Conservation (phyloP, 805 yeast genomes). For the Teunomyces stri region DNA sequence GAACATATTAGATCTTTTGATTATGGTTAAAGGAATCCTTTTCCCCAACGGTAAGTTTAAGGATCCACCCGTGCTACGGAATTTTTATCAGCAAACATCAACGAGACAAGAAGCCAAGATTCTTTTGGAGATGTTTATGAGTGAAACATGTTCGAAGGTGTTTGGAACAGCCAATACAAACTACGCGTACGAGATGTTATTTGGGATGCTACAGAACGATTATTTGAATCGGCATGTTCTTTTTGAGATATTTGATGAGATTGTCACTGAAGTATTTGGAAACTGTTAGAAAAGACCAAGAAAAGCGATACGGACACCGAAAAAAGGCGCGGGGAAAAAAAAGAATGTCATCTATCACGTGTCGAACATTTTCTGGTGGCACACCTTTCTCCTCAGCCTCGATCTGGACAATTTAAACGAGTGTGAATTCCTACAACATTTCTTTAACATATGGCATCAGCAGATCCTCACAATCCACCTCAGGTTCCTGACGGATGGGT, state of each 20-base stretch:
- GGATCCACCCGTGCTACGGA: conserved; percentile 45
- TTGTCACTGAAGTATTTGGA: conserved; percentile 45
- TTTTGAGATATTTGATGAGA: conserved; percentile 55
- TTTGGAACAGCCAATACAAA: conserved; percentile 68
- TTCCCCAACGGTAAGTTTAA: conserved; percentile 51
- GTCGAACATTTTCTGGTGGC: neutral
- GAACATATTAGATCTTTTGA: conserved; percentile 39
- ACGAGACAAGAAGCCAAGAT: conserved; percentile 58
- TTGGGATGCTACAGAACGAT: conserved; percentile 72
- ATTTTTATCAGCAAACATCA: conserved; percentile 48
- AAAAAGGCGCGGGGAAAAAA: neutral
- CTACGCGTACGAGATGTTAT: conserved; percentile 58
- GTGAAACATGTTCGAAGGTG: conserved; percentile 65
- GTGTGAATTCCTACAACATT: too few relatives aligned
- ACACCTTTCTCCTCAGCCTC: neutral
- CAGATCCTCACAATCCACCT: conserved; percentile 40
- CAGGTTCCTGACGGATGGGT: conserved; percentile 68
- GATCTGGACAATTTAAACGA: neutral
- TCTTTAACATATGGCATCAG: neutral
- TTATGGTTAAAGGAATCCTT: conserved; percentile 20
- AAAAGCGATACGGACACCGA: neutral
- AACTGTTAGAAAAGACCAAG: neutral
- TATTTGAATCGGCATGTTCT: conserved; percentile 63
- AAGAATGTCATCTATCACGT: neutral
- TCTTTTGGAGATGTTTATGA: conserved; percentile 54